phyloP scores from a whole-genome alignment of 257 asterid species.

The Solanum ossicruentum region DNA sequence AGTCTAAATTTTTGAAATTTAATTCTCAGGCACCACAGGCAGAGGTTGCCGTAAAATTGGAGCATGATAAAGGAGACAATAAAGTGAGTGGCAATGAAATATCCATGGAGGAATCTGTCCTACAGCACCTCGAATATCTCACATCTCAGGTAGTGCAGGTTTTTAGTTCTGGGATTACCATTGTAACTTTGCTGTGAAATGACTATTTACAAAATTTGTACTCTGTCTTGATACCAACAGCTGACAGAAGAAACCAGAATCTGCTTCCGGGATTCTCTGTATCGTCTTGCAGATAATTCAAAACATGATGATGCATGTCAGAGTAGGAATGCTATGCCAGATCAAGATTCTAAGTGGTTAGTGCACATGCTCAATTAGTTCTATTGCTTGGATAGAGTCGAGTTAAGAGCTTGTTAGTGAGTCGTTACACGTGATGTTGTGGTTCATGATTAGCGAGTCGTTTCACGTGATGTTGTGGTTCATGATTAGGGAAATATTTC shows the following conservation, averaged over 20 bases:
- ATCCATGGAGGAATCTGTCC: conserved; percentile 17
- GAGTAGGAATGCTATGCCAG: background rate
- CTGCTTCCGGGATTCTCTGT: conserved; percentile 42
- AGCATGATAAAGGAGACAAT: conserved; percentile 3
- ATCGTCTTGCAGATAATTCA: conserved; percentile 45
- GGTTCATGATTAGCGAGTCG: background rate
- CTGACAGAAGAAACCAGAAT: conserved; percentile 27
- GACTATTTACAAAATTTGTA: background rate
- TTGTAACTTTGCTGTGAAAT: background rate
- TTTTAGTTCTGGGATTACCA: background rate
- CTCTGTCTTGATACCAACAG: conserved; percentile 5
- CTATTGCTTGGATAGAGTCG: background rate
- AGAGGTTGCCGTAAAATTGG: conserved; percentile 1
- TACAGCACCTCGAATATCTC: conserved; percentile 23
- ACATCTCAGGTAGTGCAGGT: conserved; percentile 25
- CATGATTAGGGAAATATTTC: background rate
- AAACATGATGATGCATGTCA: conserved; percentile 12
- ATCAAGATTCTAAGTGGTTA: background rate
- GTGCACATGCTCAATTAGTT: background rate
- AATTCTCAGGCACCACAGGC: conserved; percentile 9
- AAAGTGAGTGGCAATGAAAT: conserved; percentile 2
- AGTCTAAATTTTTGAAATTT: background rate
- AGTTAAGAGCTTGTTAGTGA: background rate
- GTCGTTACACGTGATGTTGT: background rate
- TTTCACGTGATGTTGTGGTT: background rate